Conservation (phyloP, 139 green algal genomes). For the Volvox africanus region DNA sequence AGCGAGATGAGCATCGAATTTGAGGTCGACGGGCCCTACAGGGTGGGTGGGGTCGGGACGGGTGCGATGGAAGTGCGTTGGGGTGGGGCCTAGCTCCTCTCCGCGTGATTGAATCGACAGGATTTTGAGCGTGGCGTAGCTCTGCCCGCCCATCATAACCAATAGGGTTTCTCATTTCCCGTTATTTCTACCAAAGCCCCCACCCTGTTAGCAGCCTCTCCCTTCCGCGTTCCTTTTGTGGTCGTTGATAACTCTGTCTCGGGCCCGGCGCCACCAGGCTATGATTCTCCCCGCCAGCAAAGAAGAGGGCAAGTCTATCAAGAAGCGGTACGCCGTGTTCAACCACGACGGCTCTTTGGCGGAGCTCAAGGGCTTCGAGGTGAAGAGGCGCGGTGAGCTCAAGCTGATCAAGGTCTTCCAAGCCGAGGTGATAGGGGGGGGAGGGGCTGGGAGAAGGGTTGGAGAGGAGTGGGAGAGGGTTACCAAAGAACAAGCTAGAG, state of each 20-base stretch:
- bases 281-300: slow-evolving; percentile 97
- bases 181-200: background rate
- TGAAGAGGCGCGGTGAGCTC: slow-evolving; percentile 97
- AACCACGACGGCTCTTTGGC: slow-evolving; percentile 93
- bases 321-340: slow-evolving; percentile 99
- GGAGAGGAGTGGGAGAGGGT: background rate
- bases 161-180: background rate
- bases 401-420: slow-evolving; percentile 99
- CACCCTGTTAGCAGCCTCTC: background rate
- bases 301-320: slow-evolving; percentile 98
- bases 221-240: background rate
- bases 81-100: too few relatives aligned
- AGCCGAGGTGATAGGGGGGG: slow-evolving; percentile 63
- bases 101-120: too few relatives aligned
- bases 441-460: background rate
- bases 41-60: slow-evolving; percentile 58
- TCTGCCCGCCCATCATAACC: background rate
- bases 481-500: too few relatives aligned
- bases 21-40: slow-evolving; percentile 95
- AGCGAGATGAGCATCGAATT: slow-evolving; percentile 98
- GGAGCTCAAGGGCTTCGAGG: slow-evolving; percentile 97
- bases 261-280: slow-evolving; percentile 66
- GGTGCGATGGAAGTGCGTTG: too few relatives aligned
- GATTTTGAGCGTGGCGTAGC: too few relatives aligned
- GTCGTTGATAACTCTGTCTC: too few relatives aligned